Percentiles rank a stretch among this genome's conserved stretches.
Evolutionary conservation across 176 grass and related monocot genomes (phyloP).

Genomic region (Phragmites australis): DNA sequence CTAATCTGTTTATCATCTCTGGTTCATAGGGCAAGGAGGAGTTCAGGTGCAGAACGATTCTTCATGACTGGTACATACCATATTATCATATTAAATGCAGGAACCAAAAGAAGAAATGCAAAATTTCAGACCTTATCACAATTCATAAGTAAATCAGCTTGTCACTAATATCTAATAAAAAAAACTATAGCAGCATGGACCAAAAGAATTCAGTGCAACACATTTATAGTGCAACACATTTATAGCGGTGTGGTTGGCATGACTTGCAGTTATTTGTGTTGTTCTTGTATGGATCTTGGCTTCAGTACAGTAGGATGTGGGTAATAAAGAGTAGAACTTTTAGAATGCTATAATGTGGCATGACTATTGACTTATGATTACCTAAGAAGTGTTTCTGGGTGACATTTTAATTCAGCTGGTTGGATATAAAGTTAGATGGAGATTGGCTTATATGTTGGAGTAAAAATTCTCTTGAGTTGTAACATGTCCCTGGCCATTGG

Average conservation of each 20-base stretch:
- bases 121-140: slow-evolving; percentile 11
- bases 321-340: not conserved
- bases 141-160: not conserved
- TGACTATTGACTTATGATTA: not conserved
- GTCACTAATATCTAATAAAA: no score
- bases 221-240: no score
- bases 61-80: not conserved
- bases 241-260: not conserved
- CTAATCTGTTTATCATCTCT: slow-evolving; percentile 21
- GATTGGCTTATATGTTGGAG: not conserved
- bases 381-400: not conserved
- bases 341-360: not conserved
- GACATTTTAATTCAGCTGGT: not conserved
- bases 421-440: not conserved
- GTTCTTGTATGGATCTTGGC: not conserved
- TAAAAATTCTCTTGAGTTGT: not conserved
- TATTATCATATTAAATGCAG: not conserved
- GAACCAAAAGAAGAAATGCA: not conserved
- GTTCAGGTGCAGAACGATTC: slow-evolving; percentile 1
- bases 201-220: not conserved
- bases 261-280: not conserved
- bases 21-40: slow-evolving; percentile 17
- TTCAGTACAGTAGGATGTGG: not conserved
- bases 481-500: not conserved
- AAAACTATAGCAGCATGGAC: no score